A percentile compares a stretch with the other conserved stretches of the same genome.
Evolutionary conservation across 1,139 yeast species (phyloP).

Genomic region (Zygoascus hellenicus): DNA sequence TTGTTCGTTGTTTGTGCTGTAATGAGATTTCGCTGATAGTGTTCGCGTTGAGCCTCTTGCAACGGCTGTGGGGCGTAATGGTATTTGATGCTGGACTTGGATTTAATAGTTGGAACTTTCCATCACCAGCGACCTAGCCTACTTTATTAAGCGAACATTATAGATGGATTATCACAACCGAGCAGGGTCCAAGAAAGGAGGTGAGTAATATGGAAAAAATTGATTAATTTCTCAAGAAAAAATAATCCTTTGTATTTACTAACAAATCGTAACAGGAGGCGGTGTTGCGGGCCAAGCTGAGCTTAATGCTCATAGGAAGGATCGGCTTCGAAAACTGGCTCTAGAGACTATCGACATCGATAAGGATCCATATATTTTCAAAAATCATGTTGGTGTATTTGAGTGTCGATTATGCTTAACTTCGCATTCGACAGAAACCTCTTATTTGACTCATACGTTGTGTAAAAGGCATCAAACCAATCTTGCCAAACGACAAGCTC

Average conservation of each 20-base stretch:
- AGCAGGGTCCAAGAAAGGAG: slow-evolving; percentile 53
- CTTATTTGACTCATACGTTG: slow-evolving; percentile 72
- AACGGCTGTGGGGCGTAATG: no score
- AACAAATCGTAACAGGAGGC: slow-evolving; percentile 38
- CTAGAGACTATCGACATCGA: slow-evolving; percentile 60
- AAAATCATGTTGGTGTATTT: slow-evolving; percentile 64
- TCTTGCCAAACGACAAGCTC: slow-evolving; percentile 50
- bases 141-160: background rate
- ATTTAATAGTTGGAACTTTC: background rate
- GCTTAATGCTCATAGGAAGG: slow-evolving; percentile 58
- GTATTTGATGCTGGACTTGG: background rate
- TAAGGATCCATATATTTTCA: slow-evolving; percentile 67
- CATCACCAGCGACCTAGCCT: background rate
- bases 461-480: slow-evolving; percentile 72
- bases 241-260: background rate
- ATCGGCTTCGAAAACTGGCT: slow-evolving; percentile 59
- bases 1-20: no score
- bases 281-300: slow-evolving; percentile 71
- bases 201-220: slow-evolving; percentile 18
- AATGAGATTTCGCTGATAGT: no score
- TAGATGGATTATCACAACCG: slow-evolving; percentile 53
- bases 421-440: slow-evolving; percentile 66
- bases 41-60: no score
- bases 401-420: slow-evolving; percentile 78
- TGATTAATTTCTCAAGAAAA: background rate